Conservation (phyloP, 495 filamentous ascomycete genomes). For the Gamarada debralockiae region DNA sequence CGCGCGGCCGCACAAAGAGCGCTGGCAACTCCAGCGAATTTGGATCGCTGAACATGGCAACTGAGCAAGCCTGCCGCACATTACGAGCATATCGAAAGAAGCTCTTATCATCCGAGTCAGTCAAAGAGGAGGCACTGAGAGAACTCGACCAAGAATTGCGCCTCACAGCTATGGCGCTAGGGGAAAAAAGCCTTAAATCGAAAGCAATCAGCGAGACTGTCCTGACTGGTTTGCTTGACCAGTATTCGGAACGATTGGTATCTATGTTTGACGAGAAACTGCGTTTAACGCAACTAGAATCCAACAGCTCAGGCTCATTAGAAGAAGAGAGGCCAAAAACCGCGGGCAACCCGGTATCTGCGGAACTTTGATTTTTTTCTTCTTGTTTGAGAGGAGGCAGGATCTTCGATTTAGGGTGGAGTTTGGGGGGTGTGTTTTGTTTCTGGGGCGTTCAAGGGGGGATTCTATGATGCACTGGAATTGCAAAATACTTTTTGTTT, state of each 20-base stretch:
- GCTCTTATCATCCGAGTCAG: constrained; percentile 58
- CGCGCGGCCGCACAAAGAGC: constrained; percentile 50
- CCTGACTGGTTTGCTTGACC: constrained; percentile 61
- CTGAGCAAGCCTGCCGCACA: constrained; percentile 74
- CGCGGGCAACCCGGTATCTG: constrained; percentile 9
- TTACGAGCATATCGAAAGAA: constrained; percentile 82
- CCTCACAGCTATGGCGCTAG: constrained; percentile 67
- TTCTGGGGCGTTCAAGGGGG: neutral
- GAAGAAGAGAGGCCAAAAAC: constrained; percentile 18
- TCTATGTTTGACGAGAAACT: constrained; percentile 70
- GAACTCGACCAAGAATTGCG: constrained; percentile 79
- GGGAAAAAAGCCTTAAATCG: constrained; percentile 48
- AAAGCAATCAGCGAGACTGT: constrained; percentile 52
- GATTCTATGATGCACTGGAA: neutral
- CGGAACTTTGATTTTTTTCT: neutral
- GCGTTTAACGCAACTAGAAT: constrained; percentile 27
- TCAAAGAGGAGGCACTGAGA: constrained; percentile 59
- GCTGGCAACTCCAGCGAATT: constrained; percentile 45
- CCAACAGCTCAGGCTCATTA: neutral
- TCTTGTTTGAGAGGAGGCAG: neutral
- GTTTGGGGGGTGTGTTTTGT: neutral
- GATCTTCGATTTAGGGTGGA: neutral
- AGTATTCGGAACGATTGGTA: constrained; percentile 67
- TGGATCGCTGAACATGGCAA: constrained; percentile 67
- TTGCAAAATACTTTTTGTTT: neutral